These are phyloP conservation scores for Boletus rufocinnamomeus DNA, from an alignment of 768 basidiomycete species.

Conservation along the genomic window DNA sequence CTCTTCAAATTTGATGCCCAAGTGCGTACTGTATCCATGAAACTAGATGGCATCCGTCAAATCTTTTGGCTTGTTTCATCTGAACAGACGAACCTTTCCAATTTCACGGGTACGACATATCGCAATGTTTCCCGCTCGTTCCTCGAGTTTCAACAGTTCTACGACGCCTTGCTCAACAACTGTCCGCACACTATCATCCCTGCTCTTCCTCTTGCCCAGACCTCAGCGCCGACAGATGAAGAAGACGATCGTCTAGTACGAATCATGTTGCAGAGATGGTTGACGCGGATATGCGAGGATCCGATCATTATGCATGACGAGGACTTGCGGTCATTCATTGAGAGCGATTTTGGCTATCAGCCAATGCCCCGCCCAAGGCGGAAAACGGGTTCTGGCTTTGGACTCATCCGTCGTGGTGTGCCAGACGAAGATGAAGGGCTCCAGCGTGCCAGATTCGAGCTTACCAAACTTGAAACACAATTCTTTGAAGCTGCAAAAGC, in stretches of 20 bases:
- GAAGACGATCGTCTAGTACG: slow-evolving; percentile 96
- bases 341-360: slow-evolving; percentile 96
- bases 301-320: slow-evolving; percentile 86
- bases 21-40: slow-evolving; percentile 44
- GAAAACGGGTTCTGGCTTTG: slow-evolving; percentile 74
- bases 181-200: slow-evolving; percentile 97
- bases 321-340: slow-evolving; percentile 91
- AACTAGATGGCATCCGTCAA: background rate
- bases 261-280: slow-evolving; percentile 94
- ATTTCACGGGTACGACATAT: slow-evolving; percentile 86
- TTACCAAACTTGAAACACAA: slow-evolving; percentile 88
- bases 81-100: slow-evolving; percentile 85
- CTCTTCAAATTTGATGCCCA: slow-evolving; percentile 94
- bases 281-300: slow-evolving; percentile 90
- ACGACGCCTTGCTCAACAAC: slow-evolving; percentile 83
- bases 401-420: slow-evolving; percentile 73
- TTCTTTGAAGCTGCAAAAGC: slow-evolving; percentile 93
- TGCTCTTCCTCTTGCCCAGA: slow-evolving; percentile 93
- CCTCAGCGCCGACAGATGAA: slow-evolving; percentile 95
- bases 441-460: slow-evolving; percentile 84
- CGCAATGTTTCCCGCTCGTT: slow-evolving; percentile 95
- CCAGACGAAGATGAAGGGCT: slow-evolving; percentile 96
- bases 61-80: slow-evolving; percentile 1
- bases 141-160: slow-evolving; percentile 91
- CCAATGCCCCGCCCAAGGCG: slow-evolving; percentile 75